Percentiles rank a stretch among this genome's conserved stretches.
These are phyloP conservation scores for Fusarium globosum DNA, from an alignment of 2,329 filamentous ascomycete species.

Conservation along the genomic window DNA sequence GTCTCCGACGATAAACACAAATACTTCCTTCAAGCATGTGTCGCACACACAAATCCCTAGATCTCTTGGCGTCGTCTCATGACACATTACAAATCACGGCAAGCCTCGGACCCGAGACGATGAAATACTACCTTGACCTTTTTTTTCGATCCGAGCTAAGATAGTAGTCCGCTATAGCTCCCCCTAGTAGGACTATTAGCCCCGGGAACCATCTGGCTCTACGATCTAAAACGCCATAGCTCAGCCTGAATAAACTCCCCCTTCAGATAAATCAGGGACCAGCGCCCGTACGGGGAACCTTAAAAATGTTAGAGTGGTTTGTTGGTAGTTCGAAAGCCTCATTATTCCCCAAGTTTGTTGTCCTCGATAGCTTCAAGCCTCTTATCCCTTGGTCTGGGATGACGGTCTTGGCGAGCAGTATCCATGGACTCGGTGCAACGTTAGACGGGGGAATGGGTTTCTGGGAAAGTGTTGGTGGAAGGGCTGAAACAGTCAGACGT, in stretches of 20 bases:
- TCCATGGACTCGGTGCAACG: constrained; percentile 11
- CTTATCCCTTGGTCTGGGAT: not conserved
- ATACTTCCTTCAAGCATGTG: not conserved
- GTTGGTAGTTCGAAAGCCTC: not conserved
- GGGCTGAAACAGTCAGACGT: not conserved
- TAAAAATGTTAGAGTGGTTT: not conserved
- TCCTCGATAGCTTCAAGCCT: not conserved
- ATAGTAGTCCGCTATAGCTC: not conserved
- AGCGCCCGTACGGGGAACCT: not conserved
- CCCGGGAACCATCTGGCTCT: constrained; percentile 2
- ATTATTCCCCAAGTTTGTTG: not conserved
- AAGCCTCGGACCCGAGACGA: not conserved
- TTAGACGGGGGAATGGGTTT: not conserved
- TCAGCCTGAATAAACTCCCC: not conserved
- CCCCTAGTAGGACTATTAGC: not conserved
- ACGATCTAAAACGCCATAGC: constrained; percentile 11
- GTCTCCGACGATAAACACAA: not conserved
- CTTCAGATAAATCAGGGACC: constrained; percentile 1
- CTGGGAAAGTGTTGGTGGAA: not conserved
- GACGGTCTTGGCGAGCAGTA: not conserved
- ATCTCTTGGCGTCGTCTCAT: constrained; percentile 17
- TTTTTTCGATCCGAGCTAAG: not conserved
- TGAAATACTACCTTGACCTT: not conserved
- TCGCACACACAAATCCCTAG: not conserved
- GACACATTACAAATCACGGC: constrained; percentile 10